Evolutionary conservation across 2,329 filamentous ascomycete species (phyloP).

Genomic region (Gnomoniopsis sp.): DNA sequence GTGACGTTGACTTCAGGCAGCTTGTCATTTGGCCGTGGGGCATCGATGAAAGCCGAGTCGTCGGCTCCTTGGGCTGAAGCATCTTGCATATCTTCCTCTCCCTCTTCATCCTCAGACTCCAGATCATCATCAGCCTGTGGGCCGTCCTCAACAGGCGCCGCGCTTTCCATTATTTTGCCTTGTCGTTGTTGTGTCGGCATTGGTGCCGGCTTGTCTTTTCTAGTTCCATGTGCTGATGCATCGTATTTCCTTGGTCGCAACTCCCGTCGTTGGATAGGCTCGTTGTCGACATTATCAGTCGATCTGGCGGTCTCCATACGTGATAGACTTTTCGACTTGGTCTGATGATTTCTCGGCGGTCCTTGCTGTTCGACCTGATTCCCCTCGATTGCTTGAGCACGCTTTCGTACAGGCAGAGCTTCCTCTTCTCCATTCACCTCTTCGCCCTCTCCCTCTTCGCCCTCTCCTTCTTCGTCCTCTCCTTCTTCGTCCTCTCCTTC

Average conservation of each 20-base stretch:
- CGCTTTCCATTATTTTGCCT: background rate
- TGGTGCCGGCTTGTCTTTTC: background rate
- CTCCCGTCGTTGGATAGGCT: background rate
- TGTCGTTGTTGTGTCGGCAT: background rate
- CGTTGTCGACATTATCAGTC: background rate
- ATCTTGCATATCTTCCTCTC: background rate
- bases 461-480: background rate
- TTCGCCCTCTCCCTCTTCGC: background rate
- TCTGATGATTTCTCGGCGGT: background rate
- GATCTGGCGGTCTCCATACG: too few relatives aligned
- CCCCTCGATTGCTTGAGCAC: background rate
- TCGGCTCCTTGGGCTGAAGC: background rate
- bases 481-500: background rate
- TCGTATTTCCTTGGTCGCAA: background rate
- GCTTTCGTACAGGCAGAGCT: background rate
- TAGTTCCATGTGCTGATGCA: background rate
- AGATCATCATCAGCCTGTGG: background rate
- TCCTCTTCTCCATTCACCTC: background rate
- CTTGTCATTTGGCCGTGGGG: background rate
- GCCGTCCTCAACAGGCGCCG: background rate
- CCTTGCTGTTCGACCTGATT: background rate
- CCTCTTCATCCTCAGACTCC: background rate
- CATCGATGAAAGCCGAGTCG: constrained; percentile 8
- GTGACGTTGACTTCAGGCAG: background rate
- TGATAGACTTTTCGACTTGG: background rate